Evolutionary conservation across 441 rosid species (phyloP).

Genomic region (Adansonia gregorii): DNA sequence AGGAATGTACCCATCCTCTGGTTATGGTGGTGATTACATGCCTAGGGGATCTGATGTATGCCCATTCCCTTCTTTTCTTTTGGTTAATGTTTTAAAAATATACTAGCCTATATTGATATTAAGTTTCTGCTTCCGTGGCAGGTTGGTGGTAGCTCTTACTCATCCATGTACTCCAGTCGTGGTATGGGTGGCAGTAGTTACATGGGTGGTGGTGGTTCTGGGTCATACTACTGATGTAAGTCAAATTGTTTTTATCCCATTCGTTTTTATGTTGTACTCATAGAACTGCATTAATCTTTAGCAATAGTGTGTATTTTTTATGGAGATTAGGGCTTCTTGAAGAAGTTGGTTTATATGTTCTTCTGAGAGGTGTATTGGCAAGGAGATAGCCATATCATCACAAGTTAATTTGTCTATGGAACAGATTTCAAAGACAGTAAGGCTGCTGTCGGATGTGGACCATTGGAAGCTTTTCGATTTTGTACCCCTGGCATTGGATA

Average conservation of each 20-base stretch:
- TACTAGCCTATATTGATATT: not conserved
- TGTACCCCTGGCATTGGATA: constrained; percentile 41
- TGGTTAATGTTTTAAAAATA: not conserved
- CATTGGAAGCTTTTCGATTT: constrained; percentile 44
- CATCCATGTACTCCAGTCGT: constrained; percentile 83
- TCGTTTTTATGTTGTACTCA: constrained; percentile 26
- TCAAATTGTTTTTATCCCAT: constrained; percentile 23
- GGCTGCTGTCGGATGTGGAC: constrained; percentile 62
- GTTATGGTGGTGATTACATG: constrained; percentile 72
- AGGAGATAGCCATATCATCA: constrained; percentile 42
- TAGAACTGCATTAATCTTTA: constrained; percentile 29
- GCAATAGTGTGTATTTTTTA: constrained; percentile 30
- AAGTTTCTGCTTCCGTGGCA: constrained; percentile 37
- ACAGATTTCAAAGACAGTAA: constrained; percentile 62
- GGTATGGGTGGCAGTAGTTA: constrained; percentile 79
- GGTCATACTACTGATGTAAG: constrained; percentile 85
- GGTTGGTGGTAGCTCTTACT: constrained; percentile 90
- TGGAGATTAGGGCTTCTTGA: constrained; percentile 40
- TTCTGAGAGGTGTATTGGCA: constrained; percentile 43
- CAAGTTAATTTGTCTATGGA: constrained; percentile 67
- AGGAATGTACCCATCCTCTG: constrained; percentile 75
- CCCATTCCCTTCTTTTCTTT: not conserved
- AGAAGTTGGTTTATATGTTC: constrained; percentile 42
- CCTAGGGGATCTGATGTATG: constrained; percentile 83
- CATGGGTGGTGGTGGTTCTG: constrained; percentile 78